These are phyloP conservation scores for Paspalum vaginatum DNA, from an alignment of 176 grass and related monocot species.

Conservation along the genomic window DNA sequence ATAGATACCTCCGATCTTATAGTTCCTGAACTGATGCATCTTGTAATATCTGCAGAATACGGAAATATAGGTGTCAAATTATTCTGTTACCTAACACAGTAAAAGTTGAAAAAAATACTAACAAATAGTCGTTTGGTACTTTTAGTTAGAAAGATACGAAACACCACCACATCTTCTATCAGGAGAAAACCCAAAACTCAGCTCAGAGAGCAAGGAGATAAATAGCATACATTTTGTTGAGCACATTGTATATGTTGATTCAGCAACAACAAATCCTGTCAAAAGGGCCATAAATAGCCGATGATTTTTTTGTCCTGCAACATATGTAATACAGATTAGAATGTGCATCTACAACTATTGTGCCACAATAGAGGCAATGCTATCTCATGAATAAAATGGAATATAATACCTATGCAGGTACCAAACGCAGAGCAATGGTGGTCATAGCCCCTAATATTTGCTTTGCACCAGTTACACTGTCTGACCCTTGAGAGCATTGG, in stretches of 20 bases:
- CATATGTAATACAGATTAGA: slow-evolving; percentile 31
- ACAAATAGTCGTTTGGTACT: not conserved
- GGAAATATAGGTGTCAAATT: not conserved
- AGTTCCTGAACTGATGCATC: slow-evolving; percentile 66
- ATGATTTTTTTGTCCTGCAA: slow-evolving; percentile 88
- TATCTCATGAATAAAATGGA: not conserved
- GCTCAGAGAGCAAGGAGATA: slow-evolving; percentile 36
- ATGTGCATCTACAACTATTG: slow-evolving; percentile 11
- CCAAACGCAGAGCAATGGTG: slow-evolving; percentile 96
- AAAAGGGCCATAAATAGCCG: slow-evolving; percentile 85
- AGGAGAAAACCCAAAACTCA: slow-evolving; percentile 5
- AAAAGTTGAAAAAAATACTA: not conserved
- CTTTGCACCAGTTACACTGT: slow-evolving; percentile 79
- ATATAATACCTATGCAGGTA: slow-evolving; percentile 86
- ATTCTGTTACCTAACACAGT: not conserved
- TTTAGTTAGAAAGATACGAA: slow-evolving; percentile 8
- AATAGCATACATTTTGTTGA: slow-evolving; percentile 79
- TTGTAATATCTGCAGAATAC: slow-evolving; percentile 77
- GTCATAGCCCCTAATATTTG: slow-evolving; percentile 81
- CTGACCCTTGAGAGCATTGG: slow-evolving; percentile 73
- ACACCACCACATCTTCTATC: not conserved
- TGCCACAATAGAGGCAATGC: slow-evolving; percentile 16
- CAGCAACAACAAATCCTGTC: slow-evolving; percentile 90
- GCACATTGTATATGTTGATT: slow-evolving; percentile 94
- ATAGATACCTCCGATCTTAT: slow-evolving; percentile 72